phyloP scores from a whole-genome alignment of 192 early-diverging fungal species.

The Coemansia biformis region DNA sequence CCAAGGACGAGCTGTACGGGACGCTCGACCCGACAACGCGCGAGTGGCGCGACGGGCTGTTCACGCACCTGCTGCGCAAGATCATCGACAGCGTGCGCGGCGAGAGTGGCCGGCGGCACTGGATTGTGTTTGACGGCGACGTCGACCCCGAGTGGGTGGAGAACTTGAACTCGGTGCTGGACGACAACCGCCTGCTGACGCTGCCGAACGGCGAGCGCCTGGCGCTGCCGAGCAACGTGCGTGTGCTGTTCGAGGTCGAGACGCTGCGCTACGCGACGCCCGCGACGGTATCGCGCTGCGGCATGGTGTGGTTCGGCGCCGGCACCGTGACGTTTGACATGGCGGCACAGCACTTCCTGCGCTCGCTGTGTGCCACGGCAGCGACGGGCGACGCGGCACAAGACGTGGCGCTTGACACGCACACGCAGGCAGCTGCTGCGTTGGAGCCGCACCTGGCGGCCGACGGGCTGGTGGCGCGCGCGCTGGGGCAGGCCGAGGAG shows the following conservation, averaged over 20 bases:
- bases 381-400: conserved; percentile 64
- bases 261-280: conserved; percentile 96
- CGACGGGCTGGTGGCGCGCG: conserved; percentile 70
- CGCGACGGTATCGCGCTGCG: conserved; percentile 97
- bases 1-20: conserved; percentile 96
- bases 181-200: conserved; percentile 96
- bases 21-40: conserved; percentile 94
- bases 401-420: conserved; percentile 35
- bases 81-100: conserved; percentile 98
- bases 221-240: conserved; percentile 88
- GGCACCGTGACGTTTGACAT: conserved; percentile 78
- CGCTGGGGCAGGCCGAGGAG: conserved; percentile 60
- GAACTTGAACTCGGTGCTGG: conserved; percentile 90
- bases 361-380: conserved; percentile 58
- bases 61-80: conserved; percentile 94
- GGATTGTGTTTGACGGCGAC: conserved; percentile 99
- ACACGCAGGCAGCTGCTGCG: conserved; percentile 69
- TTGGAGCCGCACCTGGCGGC: conserved; percentile 65
- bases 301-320: conserved; percentile 99
- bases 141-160: conserved; percentile 99
- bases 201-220: conserved; percentile 98
- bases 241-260: conserved; percentile 99
- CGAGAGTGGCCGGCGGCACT: conserved; percentile 88
- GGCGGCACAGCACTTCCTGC: conserved; percentile 79
- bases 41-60: conserved; percentile 99